Evolutionary conservation across 164 flowering plant species (phyloP).

Genomic region (Saururus chinensis): DNA sequence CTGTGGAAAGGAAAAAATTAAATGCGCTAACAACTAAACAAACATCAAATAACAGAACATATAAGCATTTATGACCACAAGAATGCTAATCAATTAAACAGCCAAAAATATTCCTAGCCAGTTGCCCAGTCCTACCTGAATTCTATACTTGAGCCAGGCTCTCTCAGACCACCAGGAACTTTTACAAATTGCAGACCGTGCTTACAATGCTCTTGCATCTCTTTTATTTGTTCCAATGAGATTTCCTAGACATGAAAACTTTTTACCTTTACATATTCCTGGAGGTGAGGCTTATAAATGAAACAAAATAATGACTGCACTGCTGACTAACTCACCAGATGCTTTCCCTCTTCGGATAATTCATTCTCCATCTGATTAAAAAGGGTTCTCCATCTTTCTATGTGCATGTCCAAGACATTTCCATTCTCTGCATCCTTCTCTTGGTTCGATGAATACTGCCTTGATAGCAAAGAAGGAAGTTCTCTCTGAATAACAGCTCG

Average conservation of each 20-base stretch:
- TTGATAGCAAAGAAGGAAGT: conserved; percentile 53
- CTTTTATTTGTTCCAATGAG: conserved; percentile 63
- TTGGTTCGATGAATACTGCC: conserved; percentile 43
- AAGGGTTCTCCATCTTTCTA: conserved; percentile 45
- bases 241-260: conserved; percentile 36
- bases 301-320: conserved; percentile 4
- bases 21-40: background rate
- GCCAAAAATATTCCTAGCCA: too few species aligned
- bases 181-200: conserved; percentile 41
- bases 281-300: background rate
- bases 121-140: conserved; percentile 26
- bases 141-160: conserved; percentile 17
- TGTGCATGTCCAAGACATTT: conserved; percentile 39
- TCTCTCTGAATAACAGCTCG: conserved; percentile 50
- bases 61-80: conserved; percentile 28
- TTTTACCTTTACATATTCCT: background rate
- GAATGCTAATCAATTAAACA: conserved; percentile 21
- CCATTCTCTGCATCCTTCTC: conserved; percentile 27
- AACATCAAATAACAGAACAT: background rate
- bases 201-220: conserved; percentile 65
- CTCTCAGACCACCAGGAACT: conserved; percentile 13
- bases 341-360: conserved; percentile 75
- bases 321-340: conserved; percentile 40
- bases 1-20: conserved; percentile 17
- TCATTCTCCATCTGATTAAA: conserved; percentile 75